Evolutionary conservation across 1,139 yeast genomes (phyloP), one percentile per base, ranked within the genome.

Genomic region (Torulaspora pretoriensis): DNA sequence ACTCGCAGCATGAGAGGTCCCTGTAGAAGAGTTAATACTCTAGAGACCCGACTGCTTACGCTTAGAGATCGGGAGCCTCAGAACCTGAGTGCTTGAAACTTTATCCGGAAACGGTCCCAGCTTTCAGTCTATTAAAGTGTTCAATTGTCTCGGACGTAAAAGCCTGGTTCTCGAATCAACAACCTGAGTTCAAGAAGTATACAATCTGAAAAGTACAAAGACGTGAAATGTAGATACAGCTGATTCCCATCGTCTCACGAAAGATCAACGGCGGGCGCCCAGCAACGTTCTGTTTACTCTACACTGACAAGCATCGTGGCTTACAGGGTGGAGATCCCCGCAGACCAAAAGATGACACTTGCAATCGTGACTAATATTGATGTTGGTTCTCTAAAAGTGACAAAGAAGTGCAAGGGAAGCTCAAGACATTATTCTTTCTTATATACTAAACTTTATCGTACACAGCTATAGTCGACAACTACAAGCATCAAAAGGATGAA

Each of bases 231-330:
- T 66, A 45, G 70, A 65, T 61, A 60, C 71, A 66, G 68, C 71
- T 68, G 71, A 68, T 68, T 68, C 71, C 71, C 69, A 60, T 56
- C 57, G 57, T 58, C 56, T 67, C 70, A 64, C 54, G 42, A 19
- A 49, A 47, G 51, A 55, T 68, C 71, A 65, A 65, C 65, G 61
- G 54, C 68, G 59, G 71, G 71, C 68, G 71, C 71, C 71, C 71
- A 68, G 71, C 68, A 68, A 67, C 70, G 71, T 56, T 61, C 70
- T 51, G 14, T 41, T 63, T 48, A 25, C 35, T 66, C 69, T 65
- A 63, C 68, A 67, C 69, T 53, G 43, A 48, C 49, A 39, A 38
- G 40, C 41, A 62, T 68, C 49, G 61, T 39, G 42, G 47, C 24
- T 34, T 41, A 46, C 32, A 14, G 32, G 32, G 19, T 13, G 19